Conservation (phyloP, 768 basidiomycete species). For the Suillus brevipes region DNA sequence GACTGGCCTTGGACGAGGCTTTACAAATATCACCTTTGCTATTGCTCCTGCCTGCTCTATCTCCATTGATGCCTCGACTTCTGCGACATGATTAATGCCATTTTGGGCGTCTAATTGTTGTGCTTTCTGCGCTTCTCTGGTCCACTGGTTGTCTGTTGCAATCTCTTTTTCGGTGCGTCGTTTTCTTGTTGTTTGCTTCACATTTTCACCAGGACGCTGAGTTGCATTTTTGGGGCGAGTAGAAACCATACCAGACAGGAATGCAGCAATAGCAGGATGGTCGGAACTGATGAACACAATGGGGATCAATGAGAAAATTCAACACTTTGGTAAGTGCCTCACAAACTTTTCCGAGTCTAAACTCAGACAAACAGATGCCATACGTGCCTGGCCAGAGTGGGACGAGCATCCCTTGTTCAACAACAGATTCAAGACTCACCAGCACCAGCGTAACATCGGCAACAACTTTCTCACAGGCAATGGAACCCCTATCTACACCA, state of each 20-base stretch:
- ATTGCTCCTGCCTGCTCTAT: neutral
- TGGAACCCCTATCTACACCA: neutral
- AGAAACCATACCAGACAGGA: neutral
- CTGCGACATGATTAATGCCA: neutral
- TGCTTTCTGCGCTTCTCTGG: conserved; percentile 7
- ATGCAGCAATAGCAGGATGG: neutral
- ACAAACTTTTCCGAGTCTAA: neutral
- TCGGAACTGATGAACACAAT: neutral
- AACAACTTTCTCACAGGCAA: no score
- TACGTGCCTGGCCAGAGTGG: neutral
- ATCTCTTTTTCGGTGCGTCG: conserved; percentile 12
- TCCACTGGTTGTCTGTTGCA: conserved; percentile 1
- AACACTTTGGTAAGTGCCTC: neutral
- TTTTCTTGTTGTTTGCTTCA: conserved; percentile 4
- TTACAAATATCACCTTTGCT: neutral
- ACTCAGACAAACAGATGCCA: neutral
- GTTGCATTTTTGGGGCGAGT: conserved; percentile 3
- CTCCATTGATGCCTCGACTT: conserved; percentile 9
- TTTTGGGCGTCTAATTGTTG: conserved; percentile 1
- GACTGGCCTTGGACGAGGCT: neutral
- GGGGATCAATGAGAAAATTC: neutral
- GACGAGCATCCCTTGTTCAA: no score
- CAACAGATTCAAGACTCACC: no score
- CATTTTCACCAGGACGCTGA: conserved; percentile 10
- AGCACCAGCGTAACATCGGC: no score